phyloP scores from a whole-genome alignment of 257 asterid genomes.

The Phtheirospermum japonicum region DNA sequence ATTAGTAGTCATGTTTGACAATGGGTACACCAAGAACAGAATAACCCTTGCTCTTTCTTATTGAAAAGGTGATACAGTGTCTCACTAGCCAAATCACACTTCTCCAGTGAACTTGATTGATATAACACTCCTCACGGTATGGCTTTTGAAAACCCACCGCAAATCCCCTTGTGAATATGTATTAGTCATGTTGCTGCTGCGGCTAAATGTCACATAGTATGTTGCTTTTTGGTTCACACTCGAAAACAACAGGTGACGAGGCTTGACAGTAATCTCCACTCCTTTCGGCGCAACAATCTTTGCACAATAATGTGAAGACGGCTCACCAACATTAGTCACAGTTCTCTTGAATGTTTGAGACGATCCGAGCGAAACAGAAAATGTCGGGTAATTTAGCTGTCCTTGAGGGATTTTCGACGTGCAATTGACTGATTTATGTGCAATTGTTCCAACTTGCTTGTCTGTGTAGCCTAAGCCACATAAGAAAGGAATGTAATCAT shows the following conservation, averaged over 20 bases:
- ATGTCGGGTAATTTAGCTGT: slow-evolving; percentile 31
- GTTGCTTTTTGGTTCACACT: slow-evolving; percentile 14
- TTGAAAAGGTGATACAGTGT: too few species aligned
- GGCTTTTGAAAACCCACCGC: slow-evolving; percentile 11
- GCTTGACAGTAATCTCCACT: slow-evolving; percentile 10
- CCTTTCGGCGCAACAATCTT: neutral
- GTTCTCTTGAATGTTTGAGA: slow-evolving; percentile 24
- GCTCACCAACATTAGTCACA: slow-evolving; percentile 39
- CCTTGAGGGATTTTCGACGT: slow-evolving; percentile 8
- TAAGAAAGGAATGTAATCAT: slow-evolving; percentile 33
- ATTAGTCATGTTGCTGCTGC: neutral
- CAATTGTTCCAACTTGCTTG: slow-evolving; percentile 17
- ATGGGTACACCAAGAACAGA: too few species aligned
- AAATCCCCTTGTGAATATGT: slow-evolving; percentile 21
- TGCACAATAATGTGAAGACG: slow-evolving; percentile 19
- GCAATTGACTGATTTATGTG: slow-evolving; percentile 3
- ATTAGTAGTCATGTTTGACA: too few species aligned
- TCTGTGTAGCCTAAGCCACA: slow-evolving; percentile 39
- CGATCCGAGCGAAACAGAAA: slow-evolving; percentile 14
- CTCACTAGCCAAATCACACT: neutral
- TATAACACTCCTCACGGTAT: slow-evolving; percentile 28
- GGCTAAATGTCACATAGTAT: slow-evolving; percentile 26
- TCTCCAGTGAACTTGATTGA: neutral
- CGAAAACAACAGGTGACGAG: slow-evolving; percentile 13
- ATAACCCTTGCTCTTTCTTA: too few species aligned